Evolutionary conservation across 116 monocot species (phyloP), one percentile per base, ranked within the genome.

Genomic region (Zostera marina): DNA sequence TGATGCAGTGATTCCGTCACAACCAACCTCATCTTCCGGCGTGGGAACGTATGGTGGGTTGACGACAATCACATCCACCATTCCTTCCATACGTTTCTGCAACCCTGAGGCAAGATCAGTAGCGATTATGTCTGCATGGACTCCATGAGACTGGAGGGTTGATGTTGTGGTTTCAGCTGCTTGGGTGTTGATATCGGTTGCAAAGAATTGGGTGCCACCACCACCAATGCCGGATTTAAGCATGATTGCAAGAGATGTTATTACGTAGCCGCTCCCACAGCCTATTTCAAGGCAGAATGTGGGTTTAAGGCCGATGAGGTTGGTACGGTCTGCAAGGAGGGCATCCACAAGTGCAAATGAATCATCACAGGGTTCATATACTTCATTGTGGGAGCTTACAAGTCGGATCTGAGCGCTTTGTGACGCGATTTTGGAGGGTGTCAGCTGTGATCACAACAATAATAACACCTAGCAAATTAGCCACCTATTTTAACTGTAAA

Each of bases 21-120:
- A 66, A 44, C 76, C 79, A 52, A 93, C 84, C 51, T 88, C 94
- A 14, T 84, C 81, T 24, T 79, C 88, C 8, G 88, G 82, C 4
- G 94, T 94, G 2, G 88, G 94, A 41, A 88, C 94, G 42, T 94
- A 94, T 9, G 94, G 94, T 11, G 94, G 94, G 62, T 88, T 94
- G 42, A 94, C 79, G 11, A 94, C 78, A 9, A 88, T 62, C 55
- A 94, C 73, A 74, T 94, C 94, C n/a, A 94, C 57, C 81, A 84
- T 74, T 13, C 88, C 79, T 1, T 56, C 19, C 1, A 94, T 77
- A 6, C 79, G 72, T 47, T 70, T 82, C 66, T 72, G 70, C 43
- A 94, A 65, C 4, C 70, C 84, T 11, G 67, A 81, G 21, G 84
- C 84, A 23, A 94, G 75, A 51, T 94, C 82, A 2, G 94, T 73